Evolutionary conservation across 2,329 filamentous ascomycete species (phyloP).

Genomic region (Trichoderma sp.): DNA sequence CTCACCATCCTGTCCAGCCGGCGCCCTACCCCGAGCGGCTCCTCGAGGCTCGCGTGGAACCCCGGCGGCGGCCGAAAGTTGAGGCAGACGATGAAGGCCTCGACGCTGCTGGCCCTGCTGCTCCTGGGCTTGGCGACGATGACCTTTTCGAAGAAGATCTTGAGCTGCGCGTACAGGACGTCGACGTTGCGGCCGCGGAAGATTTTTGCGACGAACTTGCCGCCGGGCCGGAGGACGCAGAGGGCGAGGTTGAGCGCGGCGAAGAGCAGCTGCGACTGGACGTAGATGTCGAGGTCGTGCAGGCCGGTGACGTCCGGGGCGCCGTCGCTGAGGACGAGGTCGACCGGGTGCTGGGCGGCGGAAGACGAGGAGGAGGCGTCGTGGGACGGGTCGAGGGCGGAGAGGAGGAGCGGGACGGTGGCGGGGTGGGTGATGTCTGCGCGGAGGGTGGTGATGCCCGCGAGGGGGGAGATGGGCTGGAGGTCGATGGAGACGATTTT

Average conservation of each 20-base stretch:
- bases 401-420: constrained; percentile 85
- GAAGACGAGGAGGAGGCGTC: constrained; percentile 41
- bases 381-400: constrained; percentile 76
- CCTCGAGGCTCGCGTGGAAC: constrained; percentile 74
- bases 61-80: constrained; percentile 80
- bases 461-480: constrained; percentile 91
- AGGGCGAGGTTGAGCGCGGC: constrained; percentile 91
- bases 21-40: constrained; percentile 68
- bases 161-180: constrained; percentile 88
- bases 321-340: constrained; percentile 92
- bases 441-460: constrained; percentile 87
- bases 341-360: constrained; percentile 71
- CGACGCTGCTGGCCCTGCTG: constrained; percentile 92
- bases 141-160: constrained; percentile 82
- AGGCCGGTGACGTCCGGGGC: constrained; percentile 95
- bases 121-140: constrained; percentile 91
- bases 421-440: constrained; percentile 98
- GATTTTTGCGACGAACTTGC: constrained; percentile 97
- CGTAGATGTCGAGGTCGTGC: constrained; percentile 97
- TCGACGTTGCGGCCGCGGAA: constrained; percentile 96
- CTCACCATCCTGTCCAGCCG: constrained; percentile 55
- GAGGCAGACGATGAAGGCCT: constrained; percentile 94
- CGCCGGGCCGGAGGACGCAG: constrained; percentile 87
- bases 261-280: constrained; percentile 93
- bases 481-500: constrained; percentile 96